Evolutionary conservation across 371 early-diverging fungal genomes (phyloP).

Genomic region (Syncephalastrum sp.): DNA sequence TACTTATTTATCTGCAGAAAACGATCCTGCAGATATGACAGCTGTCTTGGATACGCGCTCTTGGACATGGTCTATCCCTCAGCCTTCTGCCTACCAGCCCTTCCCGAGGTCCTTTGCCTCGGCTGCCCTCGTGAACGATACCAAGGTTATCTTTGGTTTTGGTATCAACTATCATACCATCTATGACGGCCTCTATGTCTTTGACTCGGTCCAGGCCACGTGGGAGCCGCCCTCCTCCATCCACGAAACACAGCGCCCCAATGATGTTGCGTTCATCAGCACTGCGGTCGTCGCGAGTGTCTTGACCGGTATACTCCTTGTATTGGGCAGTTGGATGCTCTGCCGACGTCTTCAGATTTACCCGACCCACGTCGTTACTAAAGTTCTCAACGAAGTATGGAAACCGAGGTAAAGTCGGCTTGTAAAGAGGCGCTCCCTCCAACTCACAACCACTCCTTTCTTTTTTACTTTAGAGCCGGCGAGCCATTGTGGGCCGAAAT

Average conservation of each 20-base stretch:
- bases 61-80: conserved; percentile 31
- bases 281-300: conserved; percentile 7
- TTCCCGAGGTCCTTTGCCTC: conserved; percentile 33
- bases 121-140: conserved; percentile 22
- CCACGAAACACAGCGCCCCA: neutral
- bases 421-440: too few species aligned
- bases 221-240: conserved; percentile 15
- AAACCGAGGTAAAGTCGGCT: conserved; percentile 23
- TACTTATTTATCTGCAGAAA: conserved; percentile 21
- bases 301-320: conserved; percentile 2
- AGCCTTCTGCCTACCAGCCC: conserved; percentile 26
- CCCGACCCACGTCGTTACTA: neutral
- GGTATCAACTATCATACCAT: conserved; percentile 34
- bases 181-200: conserved; percentile 30
- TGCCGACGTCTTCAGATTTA: neutral
- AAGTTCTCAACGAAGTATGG: conserved; percentile 19
- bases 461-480: conserved; percentile 20
- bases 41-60: conserved; percentile 21
- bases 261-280: conserved; percentile 8
- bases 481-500: conserved; percentile 40
- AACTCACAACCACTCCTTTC: too few species aligned
- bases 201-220: conserved; percentile 15
- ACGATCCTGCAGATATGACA: conserved; percentile 17
- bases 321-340: conserved; percentile 8
- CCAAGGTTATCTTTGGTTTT: conserved; percentile 31